These are phyloP conservation scores for Beauveria rudraprayagi DNA, from an alignment of 2,329 filamentous ascomycete genomes.

Conservation along the genomic window DNA sequence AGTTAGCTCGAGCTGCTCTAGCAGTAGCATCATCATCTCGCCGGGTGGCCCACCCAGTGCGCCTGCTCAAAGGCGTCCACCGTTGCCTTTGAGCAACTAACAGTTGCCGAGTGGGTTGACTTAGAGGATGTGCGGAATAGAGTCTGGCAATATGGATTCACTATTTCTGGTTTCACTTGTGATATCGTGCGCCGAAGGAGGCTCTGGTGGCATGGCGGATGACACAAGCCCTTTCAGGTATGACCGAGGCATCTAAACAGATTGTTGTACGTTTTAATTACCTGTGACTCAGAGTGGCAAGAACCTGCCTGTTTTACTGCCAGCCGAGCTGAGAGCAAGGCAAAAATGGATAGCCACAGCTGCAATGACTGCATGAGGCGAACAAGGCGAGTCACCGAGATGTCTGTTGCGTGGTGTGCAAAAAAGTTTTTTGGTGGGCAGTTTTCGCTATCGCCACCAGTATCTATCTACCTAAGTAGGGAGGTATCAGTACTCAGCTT, in stretches of 20 bases:
- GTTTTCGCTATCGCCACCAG: conserved; percentile 1
- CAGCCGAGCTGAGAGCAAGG: background rate
- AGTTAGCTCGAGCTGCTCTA: conserved; percentile 66
- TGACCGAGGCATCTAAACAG: background rate
- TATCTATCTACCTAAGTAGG: background rate
- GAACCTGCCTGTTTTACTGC: background rate
- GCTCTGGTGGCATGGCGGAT: background rate
- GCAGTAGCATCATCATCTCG: conserved; percentile 65
- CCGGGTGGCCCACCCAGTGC: conserved; percentile 64
- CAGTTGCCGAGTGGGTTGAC: conserved; percentile 85
- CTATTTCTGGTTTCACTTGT: background rate
- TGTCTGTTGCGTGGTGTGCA: background rate
- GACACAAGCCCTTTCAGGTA: background rate
- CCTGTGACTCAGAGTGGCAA: conserved; percentile 3
- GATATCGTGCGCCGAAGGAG: background rate
- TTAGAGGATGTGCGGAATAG: conserved; percentile 74
- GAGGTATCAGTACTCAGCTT: background rate
- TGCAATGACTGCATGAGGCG: conserved; percentile 1
- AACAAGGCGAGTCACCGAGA: background rate
- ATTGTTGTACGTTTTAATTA: background rate
- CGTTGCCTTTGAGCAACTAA: conserved; percentile 54
- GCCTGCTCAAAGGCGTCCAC: conserved; percentile 61
- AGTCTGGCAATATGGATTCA: conserved; percentile 23
- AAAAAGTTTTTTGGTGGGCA: conserved; percentile 1
- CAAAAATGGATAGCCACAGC: background rate